Conservation (phyloP, 192 early-diverging fungal genomes). For the Coemansia sp. region DNA sequence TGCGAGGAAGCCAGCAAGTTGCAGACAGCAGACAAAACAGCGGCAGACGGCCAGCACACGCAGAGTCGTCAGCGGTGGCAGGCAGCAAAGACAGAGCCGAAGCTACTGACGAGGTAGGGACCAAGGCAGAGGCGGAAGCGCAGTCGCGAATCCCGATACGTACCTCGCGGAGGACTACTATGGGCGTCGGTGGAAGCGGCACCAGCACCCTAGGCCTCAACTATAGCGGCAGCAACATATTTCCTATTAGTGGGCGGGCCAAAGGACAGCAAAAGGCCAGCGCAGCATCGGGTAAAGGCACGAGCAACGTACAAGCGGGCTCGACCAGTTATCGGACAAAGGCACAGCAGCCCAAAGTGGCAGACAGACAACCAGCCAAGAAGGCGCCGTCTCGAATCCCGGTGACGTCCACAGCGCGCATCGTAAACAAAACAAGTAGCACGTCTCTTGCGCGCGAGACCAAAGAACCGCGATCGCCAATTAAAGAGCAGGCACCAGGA, state of each 20-base stretch:
- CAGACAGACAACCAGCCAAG: not conserved
- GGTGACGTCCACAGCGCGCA: not conserved
- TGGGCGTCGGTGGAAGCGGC: conserved; percentile 54
- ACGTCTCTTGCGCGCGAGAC: conserved; percentile 11
- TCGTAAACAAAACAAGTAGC: conserved; percentile 3
- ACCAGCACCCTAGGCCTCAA: conserved; percentile 52
- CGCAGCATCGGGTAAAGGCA: conserved; percentile 5
- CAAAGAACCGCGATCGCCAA: conserved; percentile 10
- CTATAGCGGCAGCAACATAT: conserved; percentile 45
- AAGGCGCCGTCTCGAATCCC: conserved; percentile 8
- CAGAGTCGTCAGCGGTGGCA: conserved; percentile 2
- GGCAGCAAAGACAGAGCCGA: not conserved
- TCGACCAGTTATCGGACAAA: not conserved
- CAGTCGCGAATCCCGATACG: conserved; percentile 26
- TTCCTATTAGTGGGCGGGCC: conserved; percentile 36
- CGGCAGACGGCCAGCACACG: conserved; percentile 17
- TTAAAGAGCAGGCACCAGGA: not conserved
- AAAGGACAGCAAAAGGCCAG: conserved; percentile 15
- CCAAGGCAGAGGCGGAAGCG: conserved; percentile 8
- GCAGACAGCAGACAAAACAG: conserved; percentile 9
- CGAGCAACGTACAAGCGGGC: conserved; percentile 2
- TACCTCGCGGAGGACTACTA: conserved; percentile 35
- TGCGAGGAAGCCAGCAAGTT: conserved; percentile 20
- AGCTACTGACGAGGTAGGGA: conserved; percentile 2
- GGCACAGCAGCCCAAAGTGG: conserved; percentile 5